Percentiles rank a stretch among this genome's conserved stretches.
phyloP scores from a whole-genome alignment of 2,329 filamentous ascomycete genomes.

The Aspergillus phoenicis region DNA sequence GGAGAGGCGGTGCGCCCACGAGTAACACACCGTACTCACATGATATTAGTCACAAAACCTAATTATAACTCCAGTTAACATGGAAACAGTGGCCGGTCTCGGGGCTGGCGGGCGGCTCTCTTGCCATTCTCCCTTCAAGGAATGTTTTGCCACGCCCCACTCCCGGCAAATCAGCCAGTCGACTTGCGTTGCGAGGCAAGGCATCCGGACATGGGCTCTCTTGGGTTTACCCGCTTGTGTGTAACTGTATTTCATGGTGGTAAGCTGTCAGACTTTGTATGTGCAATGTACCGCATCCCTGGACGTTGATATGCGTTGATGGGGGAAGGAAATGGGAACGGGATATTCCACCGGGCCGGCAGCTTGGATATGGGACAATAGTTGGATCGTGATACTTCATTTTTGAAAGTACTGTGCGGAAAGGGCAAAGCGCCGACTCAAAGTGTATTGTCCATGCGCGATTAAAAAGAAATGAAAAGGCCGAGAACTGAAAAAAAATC shows the following conservation, averaged over 20 bases:
- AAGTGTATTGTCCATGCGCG: constrained; percentile 5
- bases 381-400: not conserved
- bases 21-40: not conserved
- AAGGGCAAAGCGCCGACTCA: constrained; percentile 1
- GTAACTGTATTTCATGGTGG: not conserved
- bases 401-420: not conserved
- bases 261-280: not conserved
- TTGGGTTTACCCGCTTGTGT: not conserved
- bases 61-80: constrained; percentile 16
- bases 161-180: not conserved
- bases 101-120: constrained; percentile 18
- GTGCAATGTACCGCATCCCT: not conserved
- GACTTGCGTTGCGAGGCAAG: not conserved
- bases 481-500: not conserved
- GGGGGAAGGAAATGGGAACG: not conserved
- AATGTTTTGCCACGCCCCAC: constrained; percentile 40
- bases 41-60: constrained; percentile 12
- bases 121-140: constrained; percentile 28
- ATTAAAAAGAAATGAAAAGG: constrained; percentile 9
- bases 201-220: not conserved
- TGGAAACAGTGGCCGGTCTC: constrained; percentile 26
- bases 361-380: not conserved
- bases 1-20: constrained; percentile 14
- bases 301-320: too few species aligned
- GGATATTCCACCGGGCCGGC: not conserved